Evolutionary conservation across 176 grass and related monocot species (phyloP).

Genomic region (Zoysia japonica): DNA sequence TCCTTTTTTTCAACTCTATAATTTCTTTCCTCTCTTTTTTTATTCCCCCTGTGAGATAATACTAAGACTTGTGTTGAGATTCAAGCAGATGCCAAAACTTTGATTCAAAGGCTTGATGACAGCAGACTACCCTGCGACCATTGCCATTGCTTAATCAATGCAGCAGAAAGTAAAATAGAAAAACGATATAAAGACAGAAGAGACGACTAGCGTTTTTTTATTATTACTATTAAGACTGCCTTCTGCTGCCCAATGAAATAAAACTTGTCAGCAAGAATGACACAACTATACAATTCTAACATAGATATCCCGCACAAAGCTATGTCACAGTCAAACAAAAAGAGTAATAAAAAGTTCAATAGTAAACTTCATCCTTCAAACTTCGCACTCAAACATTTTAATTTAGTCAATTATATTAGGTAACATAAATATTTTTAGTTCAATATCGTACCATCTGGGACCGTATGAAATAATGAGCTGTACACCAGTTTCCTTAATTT

Average conservation of each 20-base stretch:
- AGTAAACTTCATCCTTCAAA: not conserved
- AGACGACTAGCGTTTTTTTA: not conserved
- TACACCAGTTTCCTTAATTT: not conserved
- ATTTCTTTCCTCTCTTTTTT: constrained; percentile 29
- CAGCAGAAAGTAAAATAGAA: constrained; percentile 13
- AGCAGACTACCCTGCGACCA: constrained; percentile 68
- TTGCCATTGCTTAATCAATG: constrained; percentile 58
- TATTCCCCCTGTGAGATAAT: constrained; percentile 37
- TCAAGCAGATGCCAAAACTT: constrained; percentile 48
- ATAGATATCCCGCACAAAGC: not conserved
- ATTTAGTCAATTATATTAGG: not conserved
- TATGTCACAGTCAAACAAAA: not conserved
- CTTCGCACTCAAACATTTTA: not conserved
- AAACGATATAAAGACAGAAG: constrained; percentile 14
- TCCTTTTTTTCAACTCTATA: constrained; percentile 8
- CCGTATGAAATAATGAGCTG: not conserved
- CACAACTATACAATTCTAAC: not conserved
- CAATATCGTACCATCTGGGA: not conserved
- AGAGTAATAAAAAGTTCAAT: not conserved
- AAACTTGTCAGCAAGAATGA: not conserved
- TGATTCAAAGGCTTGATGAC: constrained; percentile 57
- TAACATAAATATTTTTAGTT: not conserved
- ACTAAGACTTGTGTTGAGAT: constrained; percentile 40
- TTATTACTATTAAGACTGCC: not conserved
- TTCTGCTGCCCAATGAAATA: not conserved